Percentiles rank a stretch among this genome's conserved stretches.
Evolutionary conservation across 768 basidiomycete genomes (phyloP).

Genomic region (Mycena crocata): DNA sequence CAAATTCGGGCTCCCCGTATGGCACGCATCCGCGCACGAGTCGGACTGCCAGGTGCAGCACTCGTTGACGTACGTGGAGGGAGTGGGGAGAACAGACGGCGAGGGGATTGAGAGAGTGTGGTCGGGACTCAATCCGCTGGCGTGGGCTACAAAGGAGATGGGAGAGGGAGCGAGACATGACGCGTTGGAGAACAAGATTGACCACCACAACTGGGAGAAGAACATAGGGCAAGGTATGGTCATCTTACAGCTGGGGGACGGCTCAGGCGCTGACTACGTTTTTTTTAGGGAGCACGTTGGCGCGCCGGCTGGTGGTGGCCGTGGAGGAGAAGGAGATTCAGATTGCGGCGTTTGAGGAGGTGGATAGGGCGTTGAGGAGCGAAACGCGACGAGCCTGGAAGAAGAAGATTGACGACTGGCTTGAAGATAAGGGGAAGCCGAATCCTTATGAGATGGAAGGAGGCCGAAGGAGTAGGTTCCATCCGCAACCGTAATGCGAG

Average conservation of each 20-base stretch:
- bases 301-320: slow-evolving; percentile 18
- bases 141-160: slow-evolving; percentile 45
- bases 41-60: slow-evolving; percentile 17
- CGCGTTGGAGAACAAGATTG: slow-evolving; percentile 39
- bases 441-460: slow-evolving; percentile 30
- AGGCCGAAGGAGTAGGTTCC: neutral
- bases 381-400: neutral
- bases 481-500: neutral
- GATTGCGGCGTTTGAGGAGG: slow-evolving; percentile 1
- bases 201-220: slow-evolving; percentile 34
- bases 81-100: slow-evolving; percentile 24
- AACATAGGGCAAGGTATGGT: slow-evolving; percentile 11
- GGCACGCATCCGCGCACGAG: slow-evolving; percentile 33
- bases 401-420: slow-evolving; percentile 32
- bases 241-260: neutral
- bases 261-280: neutral
- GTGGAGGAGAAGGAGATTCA: slow-evolving; percentile 21
- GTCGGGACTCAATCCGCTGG: slow-evolving; percentile 38
- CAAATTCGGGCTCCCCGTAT: slow-evolving; percentile 24
- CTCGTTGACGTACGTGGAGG: slow-evolving; percentile 23
- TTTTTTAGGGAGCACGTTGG: slow-evolving; percentile 7
- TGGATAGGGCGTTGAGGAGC: slow-evolving; percentile 11
- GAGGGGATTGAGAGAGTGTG: slow-evolving; percentile 39
- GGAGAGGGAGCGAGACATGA: slow-evolving; percentile 36
- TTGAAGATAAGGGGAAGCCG: slow-evolving; percentile 26